phyloP scores from a whole-genome alignment of 371 early-diverging fungal species.

The Paramicrosporidium saccamoebae region DNA sequence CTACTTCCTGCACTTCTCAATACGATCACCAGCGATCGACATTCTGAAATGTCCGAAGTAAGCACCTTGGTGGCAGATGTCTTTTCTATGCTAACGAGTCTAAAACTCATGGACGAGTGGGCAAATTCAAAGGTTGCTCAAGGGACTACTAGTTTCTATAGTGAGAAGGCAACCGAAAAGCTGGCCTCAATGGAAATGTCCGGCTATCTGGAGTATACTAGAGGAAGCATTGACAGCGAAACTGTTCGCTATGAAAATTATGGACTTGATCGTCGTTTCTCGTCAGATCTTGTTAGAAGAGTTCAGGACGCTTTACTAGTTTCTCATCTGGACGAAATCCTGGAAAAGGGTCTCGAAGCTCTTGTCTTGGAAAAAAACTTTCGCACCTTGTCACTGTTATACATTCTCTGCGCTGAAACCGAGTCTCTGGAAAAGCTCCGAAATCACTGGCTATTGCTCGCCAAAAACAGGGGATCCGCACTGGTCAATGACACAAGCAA shows the following conservation, averaged over 20 bases:
- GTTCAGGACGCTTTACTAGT: not conserved
- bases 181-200: too few species aligned
- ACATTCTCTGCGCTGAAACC: too few species aligned
- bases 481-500: slow-evolving; percentile 12
- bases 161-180: not conserved
- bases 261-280: too few species aligned
- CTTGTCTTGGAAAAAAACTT: not conserved
- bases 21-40: slow-evolving; percentile 4
- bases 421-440: slow-evolving; percentile 3
- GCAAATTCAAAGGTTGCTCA: slow-evolving; percentile 1
- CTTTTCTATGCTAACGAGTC: slow-evolving; percentile 1
- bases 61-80: not conserved
- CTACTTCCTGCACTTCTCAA: slow-evolving; percentile 9
- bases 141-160: not conserved
- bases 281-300: slow-evolving; percentile 1
- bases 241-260: too few species aligned
- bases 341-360: slow-evolving; percentile 1
- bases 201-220: too few species aligned
- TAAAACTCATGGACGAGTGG: not conserved
- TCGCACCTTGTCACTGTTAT: not conserved
- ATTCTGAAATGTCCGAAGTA: not conserved
- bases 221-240: too few species aligned
- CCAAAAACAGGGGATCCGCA: slow-evolving; percentile 18
- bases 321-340: too few species aligned
- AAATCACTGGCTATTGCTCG: slow-evolving; percentile 2